These are phyloP conservation scores for Parietichytrium sp. DNA, from an alignment of 108 stramenopile species.

Conservation along the genomic window DNA sequence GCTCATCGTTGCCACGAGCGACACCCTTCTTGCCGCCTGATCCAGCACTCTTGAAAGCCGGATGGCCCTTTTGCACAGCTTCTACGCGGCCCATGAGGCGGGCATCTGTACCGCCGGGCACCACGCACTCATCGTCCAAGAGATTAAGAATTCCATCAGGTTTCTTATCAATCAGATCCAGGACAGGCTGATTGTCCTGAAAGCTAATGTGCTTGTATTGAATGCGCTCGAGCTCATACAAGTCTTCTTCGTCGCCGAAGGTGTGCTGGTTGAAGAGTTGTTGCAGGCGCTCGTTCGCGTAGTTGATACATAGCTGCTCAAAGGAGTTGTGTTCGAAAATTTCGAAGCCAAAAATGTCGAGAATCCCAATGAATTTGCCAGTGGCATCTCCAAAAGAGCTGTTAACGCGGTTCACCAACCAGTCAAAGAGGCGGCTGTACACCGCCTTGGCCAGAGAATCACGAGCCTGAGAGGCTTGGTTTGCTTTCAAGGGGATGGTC, in stretches of 20 bases:
- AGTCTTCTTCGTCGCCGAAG: constrained; percentile 80
- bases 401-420: constrained; percentile 51
- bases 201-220: constrained; percentile 58
- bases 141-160: constrained; percentile 79
- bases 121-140: constrained; percentile 80
- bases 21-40: not conserved
- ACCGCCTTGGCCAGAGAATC: constrained; percentile 52
- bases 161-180: constrained; percentile 75
- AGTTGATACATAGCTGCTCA: constrained; percentile 95
- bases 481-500: not conserved
- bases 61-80: not conserved
- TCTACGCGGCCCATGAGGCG: constrained; percentile 30
- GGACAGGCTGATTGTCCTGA: constrained; percentile 82
- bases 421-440: constrained; percentile 53
- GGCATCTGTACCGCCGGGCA: constrained; percentile 71
- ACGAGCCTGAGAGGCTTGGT: constrained; percentile 44
- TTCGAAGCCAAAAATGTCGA: constrained; percentile 50
- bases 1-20: constrained; percentile 47
- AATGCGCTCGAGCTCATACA: constrained; percentile 72
- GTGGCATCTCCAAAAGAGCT: not conserved
- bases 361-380: constrained; percentile 42
- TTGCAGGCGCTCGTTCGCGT: constrained; percentile 87
- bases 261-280: constrained; percentile 86
- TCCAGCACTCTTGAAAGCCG: constrained; percentile 15
- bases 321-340: constrained; percentile 72